phyloP scores from a whole-genome alignment of 495 filamentous ascomycete genomes.

The Penicillium psychrofluorescens region DNA sequence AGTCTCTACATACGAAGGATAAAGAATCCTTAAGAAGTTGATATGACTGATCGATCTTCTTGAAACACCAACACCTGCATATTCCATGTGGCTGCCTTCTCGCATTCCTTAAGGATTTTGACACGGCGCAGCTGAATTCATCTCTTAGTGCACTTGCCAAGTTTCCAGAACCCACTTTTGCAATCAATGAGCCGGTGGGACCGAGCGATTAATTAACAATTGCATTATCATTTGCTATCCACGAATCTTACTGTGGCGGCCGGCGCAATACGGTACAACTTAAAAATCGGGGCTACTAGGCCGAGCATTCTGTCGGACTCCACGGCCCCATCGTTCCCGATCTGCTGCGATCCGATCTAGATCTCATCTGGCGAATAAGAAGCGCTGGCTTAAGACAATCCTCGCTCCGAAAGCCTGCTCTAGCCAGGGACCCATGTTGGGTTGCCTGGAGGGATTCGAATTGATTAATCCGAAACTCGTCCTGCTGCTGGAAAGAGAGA shows the following conservation, averaged over 20 bases:
- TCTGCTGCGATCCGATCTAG: conserved; percentile 20
- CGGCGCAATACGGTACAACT: too few species aligned
- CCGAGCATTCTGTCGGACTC: background rate
- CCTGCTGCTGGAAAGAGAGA: background rate
- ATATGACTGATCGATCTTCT: too few species aligned
- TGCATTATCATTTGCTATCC: too few species aligned
- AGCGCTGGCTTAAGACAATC: background rate
- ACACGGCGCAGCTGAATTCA: conserved; percentile 11
- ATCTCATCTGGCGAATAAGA: conserved; percentile 2
- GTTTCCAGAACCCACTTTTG: background rate
- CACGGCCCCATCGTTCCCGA: conserved; percentile 12
- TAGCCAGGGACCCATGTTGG: background rate
- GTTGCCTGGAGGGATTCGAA: background rate
- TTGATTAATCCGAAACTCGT: conserved; percentile 13
- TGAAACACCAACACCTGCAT: too few species aligned
- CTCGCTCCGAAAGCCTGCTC: conserved; percentile 10
- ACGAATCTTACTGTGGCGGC: too few species aligned
- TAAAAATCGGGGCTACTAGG: too few species aligned
- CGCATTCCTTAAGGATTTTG: background rate
- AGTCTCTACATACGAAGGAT: too few species aligned
- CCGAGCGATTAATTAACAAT: background rate
- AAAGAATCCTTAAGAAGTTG: too few species aligned
- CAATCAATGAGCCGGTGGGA: conserved; percentile 5
- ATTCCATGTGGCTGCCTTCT: too few species aligned
- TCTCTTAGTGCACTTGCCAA: background rate